Conservation (phyloP, 1,139 yeast species). For the Insectozyma bohioensis region DNA sequence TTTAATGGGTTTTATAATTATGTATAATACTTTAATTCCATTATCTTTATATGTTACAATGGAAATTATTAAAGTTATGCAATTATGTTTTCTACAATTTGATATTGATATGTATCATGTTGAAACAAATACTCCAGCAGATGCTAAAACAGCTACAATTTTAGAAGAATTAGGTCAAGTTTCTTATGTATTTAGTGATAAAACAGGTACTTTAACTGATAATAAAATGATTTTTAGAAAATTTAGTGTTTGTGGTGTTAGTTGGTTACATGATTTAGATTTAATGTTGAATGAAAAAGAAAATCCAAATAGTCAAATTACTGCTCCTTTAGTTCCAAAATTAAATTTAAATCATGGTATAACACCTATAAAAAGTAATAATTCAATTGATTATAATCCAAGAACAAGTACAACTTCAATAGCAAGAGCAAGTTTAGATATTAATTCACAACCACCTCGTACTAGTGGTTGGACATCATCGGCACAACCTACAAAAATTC, state of each 20-base stretch:
- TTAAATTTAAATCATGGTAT: constrained; percentile 14
- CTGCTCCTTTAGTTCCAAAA: constrained; percentile 12
- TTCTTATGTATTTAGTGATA: constrained; percentile 90
- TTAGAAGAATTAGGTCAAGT: constrained; percentile 97
- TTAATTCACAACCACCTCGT: constrained; percentile 18
- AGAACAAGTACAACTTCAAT: constrained; percentile 34
- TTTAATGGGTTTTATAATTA: constrained; percentile 91
- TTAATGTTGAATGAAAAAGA: constrained; percentile 30
- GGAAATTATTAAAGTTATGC: constrained; percentile 92
- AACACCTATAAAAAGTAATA: constrained; percentile 1
- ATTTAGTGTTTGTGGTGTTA: constrained; percentile 79
- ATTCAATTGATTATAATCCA: constrained; percentile 6
- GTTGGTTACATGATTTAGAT: constrained; percentile 85
- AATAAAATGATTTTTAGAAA: constrained; percentile 85
- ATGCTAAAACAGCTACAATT: constrained; percentile 92
- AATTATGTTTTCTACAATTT: constrained; percentile 74
- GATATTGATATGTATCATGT: constrained; percentile 94
- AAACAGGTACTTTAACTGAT: constrained; percentile 95
- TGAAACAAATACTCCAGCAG: constrained; percentile 86
- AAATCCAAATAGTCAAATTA: constrained; percentile 14
- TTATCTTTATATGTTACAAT: constrained; percentile 91
- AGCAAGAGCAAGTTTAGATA: constrained; percentile 28
- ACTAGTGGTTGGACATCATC: constrained; percentile 36
- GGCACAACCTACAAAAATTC: constrained; percentile 36
- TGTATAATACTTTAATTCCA: constrained; percentile 96